Evolutionary conservation across 2,329 filamentous ascomycete genomes (phyloP).

Genomic region (Elsinoe necatrix): DNA sequence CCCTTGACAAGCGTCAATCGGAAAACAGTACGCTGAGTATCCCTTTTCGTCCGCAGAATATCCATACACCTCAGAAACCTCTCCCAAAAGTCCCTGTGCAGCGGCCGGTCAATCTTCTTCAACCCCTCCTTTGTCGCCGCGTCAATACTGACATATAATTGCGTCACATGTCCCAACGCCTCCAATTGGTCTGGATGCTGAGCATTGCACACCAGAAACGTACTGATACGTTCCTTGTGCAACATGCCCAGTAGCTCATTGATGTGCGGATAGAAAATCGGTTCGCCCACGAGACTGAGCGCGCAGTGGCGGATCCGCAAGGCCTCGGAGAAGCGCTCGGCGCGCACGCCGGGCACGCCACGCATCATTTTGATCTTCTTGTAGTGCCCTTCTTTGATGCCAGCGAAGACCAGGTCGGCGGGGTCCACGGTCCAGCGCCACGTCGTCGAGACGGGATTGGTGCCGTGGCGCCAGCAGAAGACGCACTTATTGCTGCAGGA

Average conservation of each 20-base stretch:
- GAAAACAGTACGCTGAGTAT: conserved; percentile 86
- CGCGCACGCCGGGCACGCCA: conserved; percentile 83
- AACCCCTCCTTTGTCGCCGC: conserved; percentile 83
- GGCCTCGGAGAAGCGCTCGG: conserved; percentile 85
- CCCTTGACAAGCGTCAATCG: conserved; percentile 92
- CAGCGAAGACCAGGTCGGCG: conserved; percentile 79
- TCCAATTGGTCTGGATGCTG: conserved; percentile 90
- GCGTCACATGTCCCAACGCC: conserved; percentile 74
- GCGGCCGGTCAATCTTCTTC: conserved; percentile 77
- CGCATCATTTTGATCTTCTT: conserved; percentile 97
- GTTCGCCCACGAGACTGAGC: conserved; percentile 83
- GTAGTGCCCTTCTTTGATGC: conserved; percentile 87
- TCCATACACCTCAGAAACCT: conserved; percentile 85
- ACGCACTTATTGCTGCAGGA: conserved; percentile 98
- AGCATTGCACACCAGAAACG: conserved; percentile 93
- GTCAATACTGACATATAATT: conserved; percentile 94
- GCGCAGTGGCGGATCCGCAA: conserved; percentile 92
- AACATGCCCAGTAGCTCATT: conserved; percentile 82
- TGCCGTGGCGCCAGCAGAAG: conserved; percentile 97
- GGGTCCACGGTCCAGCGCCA: conserved; percentile 96
- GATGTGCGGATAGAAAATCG: conserved; percentile 98
- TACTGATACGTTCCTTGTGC: conserved; percentile 78
- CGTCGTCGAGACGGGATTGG: conserved; percentile 90
- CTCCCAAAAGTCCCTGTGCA: conserved; percentile 97
- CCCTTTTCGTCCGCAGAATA: conserved; percentile 74